Evolutionary conservation across 768 basidiomycete species (phyloP).

Genomic region (Termitomyces sp.): DNA sequence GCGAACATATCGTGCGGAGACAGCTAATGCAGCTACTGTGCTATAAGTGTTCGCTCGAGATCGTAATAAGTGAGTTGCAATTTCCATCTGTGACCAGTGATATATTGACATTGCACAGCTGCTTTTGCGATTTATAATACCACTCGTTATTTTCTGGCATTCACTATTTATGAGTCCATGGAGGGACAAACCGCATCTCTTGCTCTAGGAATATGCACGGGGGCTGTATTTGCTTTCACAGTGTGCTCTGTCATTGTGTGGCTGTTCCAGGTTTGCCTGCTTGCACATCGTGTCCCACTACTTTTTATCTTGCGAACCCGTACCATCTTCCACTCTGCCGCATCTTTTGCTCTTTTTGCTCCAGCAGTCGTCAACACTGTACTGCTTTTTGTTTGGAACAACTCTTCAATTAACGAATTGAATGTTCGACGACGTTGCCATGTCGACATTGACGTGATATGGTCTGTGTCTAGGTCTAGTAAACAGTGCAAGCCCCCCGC

Average conservation of each 20-base stretch:
- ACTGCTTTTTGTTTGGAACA: constrained; percentile 50
- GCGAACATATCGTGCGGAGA: constrained; percentile 18
- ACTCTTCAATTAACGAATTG: constrained; percentile 29
- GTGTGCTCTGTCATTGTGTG: constrained; percentile 32
- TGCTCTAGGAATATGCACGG: constrained; percentile 43
- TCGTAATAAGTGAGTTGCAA: constrained; percentile 32
- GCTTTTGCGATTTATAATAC: constrained; percentile 59
- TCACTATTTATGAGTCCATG: constrained; percentile 32
- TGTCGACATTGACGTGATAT: constrained; percentile 63
- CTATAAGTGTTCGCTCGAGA: constrained; percentile 24
- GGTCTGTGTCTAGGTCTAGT: constrained; percentile 38
- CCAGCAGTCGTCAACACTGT: constrained; percentile 53
- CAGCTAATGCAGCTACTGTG: constrained; percentile 25
- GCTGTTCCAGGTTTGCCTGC: constrained; percentile 31
- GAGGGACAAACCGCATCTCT: constrained; percentile 40
- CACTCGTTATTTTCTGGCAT: constrained; percentile 62
- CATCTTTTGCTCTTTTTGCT: constrained; percentile 42
- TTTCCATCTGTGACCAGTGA: neutral
- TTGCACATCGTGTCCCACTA: constrained; percentile 25
- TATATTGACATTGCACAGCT: constrained; percentile 26
- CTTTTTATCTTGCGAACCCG: constrained; percentile 24
- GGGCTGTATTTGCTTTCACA: constrained; percentile 34
- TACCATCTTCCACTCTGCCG: constrained; percentile 31
- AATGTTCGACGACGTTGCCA: constrained; percentile 42
- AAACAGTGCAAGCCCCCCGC: constrained; percentile 24